Base-by-base conservation (phyloP, 441 rosid species). In the Pelargonium cotyledonis region DNA sequence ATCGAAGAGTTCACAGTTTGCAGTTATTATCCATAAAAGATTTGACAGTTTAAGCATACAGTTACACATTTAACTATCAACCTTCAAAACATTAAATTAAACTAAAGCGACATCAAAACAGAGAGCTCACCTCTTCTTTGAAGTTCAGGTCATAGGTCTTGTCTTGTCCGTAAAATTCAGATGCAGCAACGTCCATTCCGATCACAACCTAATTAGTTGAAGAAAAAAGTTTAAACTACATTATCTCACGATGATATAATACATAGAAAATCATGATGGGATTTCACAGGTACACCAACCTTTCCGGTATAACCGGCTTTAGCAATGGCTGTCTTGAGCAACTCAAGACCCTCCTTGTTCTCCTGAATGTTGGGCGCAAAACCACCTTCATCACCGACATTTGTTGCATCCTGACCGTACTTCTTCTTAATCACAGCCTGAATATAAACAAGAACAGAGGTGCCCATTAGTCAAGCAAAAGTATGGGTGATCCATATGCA, bases 171-270 rank as follows among this genome's bases (percentile, higher is more conserved):
- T 88, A 95, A 76, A 95, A 95, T 71, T 95, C 98, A 14, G 99
- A 95, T 21, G 99, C 99, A 21, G 99, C 99, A 68, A 92, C 98
- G 69, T 95, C 99, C 99, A 95, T 92, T 68, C 98, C 99, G 63
- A 95, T 92, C n/a, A n/a, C n/a, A n/a, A n/a, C n/a, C n/a, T n/a
- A n/a, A n/a, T n/a, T n/a, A n/a, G n/a, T n/a, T n/a, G n/a, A n/a
- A n/a, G n/a, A n/a, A n/a, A n/a, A n/a, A n/a, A n/a, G n/a, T n/a
- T n/a, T n/a, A n/a, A n/a, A n/a, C n/a, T n/a, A n/a, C n/a, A n/a
- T n/a, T n/a, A n/a, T n/a, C n/a, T n/a, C n/a, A n/a, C n/a, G n/a
- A n/a, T n/a, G n/a, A n/a, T n/a, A n/a, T n/a, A n/a, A n/a, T n/a
- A n/a, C n/a, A n/a, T n/a, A n/a, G n/a, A n/a, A n/a, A 40, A 62